phyloP scores from a whole-genome alignment of 306 rosid genomes.

The Purshia tridentata region DNA sequence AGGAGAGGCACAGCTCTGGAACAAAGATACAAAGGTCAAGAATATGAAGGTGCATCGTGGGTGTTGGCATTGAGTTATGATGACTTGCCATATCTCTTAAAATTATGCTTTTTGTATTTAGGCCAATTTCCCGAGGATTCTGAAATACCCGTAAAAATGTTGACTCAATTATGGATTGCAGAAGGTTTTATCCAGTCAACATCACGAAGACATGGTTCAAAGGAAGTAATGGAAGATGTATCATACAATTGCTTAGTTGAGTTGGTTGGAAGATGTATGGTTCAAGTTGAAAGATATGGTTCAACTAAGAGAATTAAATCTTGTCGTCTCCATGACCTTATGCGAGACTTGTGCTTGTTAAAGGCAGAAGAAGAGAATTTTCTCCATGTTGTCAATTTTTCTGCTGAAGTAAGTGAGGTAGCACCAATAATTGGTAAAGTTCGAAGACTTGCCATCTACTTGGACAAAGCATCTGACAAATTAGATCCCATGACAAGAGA shows the following conservation, averaged over 20 bases:
- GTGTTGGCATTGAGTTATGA: constrained; percentile 20
- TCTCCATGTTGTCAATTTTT: neutral
- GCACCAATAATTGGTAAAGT: neutral
- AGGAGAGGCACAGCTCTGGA: neutral
- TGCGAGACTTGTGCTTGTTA: constrained; percentile 4
- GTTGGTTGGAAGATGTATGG: constrained; percentile 10
- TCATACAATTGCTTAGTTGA: neutral
- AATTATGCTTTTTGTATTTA: constrained; percentile 10
- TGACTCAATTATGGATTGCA: constrained; percentile 13
- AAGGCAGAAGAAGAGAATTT: neutral
- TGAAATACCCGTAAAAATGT: neutral
- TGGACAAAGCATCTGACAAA: fast-evolving
- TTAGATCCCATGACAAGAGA: too few relatives aligned
- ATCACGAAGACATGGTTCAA: neutral
- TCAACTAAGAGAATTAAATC: neutral
- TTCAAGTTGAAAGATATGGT: constrained; percentile 11
- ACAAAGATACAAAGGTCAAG: neutral
- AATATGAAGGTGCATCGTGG: neutral
- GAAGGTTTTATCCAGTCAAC: constrained; percentile 6
- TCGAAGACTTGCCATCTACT: neutral
- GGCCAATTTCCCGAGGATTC: constrained; percentile 6
- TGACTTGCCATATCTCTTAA: constrained; percentile 2
- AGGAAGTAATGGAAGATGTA: neutral
- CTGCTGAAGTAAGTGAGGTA: neutral
- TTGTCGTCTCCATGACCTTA: neutral